These are phyloP conservation scores for Trichosanthes cucumerina DNA, from an alignment of 306 rosid species.

Conservation along the genomic window DNA sequence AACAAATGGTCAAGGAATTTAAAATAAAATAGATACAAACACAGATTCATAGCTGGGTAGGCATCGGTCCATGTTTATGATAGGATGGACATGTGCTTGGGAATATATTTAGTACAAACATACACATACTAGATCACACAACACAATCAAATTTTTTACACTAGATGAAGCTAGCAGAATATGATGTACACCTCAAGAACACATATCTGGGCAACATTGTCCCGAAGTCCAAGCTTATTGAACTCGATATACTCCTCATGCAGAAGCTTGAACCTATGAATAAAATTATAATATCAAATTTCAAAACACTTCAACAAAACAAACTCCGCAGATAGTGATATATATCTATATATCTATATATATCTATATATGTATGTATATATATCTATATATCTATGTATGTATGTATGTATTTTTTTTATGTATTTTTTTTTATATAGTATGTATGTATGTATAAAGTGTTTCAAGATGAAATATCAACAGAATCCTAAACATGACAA, in stretches of 20 bases:
- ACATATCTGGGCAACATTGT: constrained; percentile 88
- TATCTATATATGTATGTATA: too few species aligned
- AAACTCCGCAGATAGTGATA: not conserved
- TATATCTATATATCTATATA: too few species aligned
- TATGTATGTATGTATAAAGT: too few species aligned
- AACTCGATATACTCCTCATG: constrained; percentile 78
- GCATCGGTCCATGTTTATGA: not conserved
- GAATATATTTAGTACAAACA: not conserved
- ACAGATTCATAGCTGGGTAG: not conserved
- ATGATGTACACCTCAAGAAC: constrained; percentile 60
- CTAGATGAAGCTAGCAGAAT: not conserved
- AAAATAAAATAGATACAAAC: not conserved
- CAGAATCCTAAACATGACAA: not conserved
- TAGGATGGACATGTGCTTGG: not conserved
- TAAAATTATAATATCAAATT: not conserved
- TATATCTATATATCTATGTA: too few species aligned
- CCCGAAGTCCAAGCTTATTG: constrained; percentile 84
- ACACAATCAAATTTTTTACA: not conserved
- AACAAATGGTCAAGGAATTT: not conserved
- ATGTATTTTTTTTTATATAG: too few species aligned
- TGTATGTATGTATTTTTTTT: too few species aligned
- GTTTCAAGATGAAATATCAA: not conserved
- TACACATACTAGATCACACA: not conserved
- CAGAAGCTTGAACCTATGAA: constrained; percentile 59
- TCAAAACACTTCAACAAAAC: not conserved